Evolutionary conservation across 2,329 filamentous ascomycete species (phyloP).

Genomic region (Aspergillus fructus): DNA sequence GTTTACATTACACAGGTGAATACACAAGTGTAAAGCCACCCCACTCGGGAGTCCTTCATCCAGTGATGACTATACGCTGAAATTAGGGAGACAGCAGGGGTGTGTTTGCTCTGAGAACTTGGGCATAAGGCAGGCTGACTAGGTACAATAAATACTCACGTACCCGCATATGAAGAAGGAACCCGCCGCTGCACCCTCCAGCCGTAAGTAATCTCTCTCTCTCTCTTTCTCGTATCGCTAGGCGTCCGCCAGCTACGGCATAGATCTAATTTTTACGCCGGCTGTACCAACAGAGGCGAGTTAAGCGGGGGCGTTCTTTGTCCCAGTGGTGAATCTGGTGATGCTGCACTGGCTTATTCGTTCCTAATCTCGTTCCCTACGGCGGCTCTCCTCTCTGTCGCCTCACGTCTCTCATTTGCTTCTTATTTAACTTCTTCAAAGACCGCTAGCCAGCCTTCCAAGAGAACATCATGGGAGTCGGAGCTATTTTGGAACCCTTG

Average conservation of each 20-base stretch:
- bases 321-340: slow-evolving; percentile 2
- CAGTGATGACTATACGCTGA: not conserved
- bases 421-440: not conserved
- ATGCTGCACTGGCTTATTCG: not conserved
- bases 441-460: not conserved
- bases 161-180: slow-evolving; percentile 3
- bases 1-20: not conserved
- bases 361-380: not conserved
- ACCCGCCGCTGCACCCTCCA: not conserved
- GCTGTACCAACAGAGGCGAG: not conserved
- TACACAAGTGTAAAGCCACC: not conserved
- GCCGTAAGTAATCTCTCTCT: not conserved
- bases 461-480: slow-evolving; percentile 49
- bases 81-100: too few species aligned
- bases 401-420: not conserved
- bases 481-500: slow-evolving; percentile 61
- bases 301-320: not conserved
- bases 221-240: not conserved
- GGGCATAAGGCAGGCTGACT: not conserved
- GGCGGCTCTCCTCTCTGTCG: not conserved
- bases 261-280: not conserved
- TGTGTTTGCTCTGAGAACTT: not conserved
- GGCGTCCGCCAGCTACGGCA: not conserved
- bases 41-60: not conserved
- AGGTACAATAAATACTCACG: not conserved